These are phyloP conservation scores for Phylloporus sp. DNA, from an alignment of 768 basidiomycete species.

Conservation along the genomic window DNA sequence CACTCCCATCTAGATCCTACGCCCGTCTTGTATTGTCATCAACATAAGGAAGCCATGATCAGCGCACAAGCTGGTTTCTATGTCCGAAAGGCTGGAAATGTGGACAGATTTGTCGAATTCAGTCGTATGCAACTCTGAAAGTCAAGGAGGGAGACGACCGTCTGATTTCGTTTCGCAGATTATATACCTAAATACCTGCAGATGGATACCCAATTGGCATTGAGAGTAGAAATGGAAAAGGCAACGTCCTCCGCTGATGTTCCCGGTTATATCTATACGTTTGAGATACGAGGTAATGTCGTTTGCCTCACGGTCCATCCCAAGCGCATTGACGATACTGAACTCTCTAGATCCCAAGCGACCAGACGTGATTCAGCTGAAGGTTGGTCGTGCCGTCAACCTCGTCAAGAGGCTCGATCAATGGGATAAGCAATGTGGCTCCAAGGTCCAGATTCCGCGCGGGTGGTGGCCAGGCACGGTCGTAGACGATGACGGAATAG, in stretches of 20 bases:
- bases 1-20: conserved; percentile 24
- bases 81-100: conserved; percentile 37
- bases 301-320: background rate
- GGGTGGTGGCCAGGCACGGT: conserved; percentile 67
- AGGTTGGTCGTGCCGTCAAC: conserved; percentile 76
- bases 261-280: conserved; percentile 77
- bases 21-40: conserved; percentile 50
- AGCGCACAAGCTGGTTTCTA: conserved; percentile 50
- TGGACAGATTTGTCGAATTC: conserved; percentile 50
- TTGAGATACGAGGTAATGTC: conserved; percentile 64
- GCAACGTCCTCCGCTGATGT: conserved; percentile 51
- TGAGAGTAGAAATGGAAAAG: conserved; percentile 52
- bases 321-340: conserved; percentile 4
- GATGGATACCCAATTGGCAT: conserved; percentile 52
- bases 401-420: conserved; percentile 68
- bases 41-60: conserved; percentile 57
- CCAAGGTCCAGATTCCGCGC: conserved; percentile 66
- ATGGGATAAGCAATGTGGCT: conserved; percentile 78
- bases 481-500: conserved; percentile 34
- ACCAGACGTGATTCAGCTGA: conserved; percentile 51
- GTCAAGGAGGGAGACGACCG: background rate
- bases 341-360: conserved; percentile 26
- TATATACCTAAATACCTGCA: conserved; percentile 68
- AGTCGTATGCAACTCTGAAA: conserved; percentile 37
- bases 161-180: conserved; percentile 35